These are phyloP conservation scores for Orbilia ellipsospora DNA, from an alignment of 2,329 filamentous ascomycete species.

Conservation along the genomic window DNA sequence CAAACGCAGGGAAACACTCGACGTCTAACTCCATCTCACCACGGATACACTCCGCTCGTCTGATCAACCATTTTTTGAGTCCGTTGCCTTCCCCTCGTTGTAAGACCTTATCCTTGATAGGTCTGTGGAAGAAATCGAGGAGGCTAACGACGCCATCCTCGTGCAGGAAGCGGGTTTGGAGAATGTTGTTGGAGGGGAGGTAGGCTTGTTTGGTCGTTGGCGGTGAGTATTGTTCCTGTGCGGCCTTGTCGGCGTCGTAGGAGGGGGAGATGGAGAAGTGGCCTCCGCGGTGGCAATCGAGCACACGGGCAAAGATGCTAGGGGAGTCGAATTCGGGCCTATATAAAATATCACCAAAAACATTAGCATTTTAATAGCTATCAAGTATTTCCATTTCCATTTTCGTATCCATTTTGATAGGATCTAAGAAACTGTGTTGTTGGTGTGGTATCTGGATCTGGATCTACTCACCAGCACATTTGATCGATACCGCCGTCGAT, in stretches of 20 bases:
- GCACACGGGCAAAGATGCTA: slow-evolving; percentile 77
- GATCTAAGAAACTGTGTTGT: slow-evolving; percentile 9
- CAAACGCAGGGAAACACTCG: slow-evolving; percentile 78
- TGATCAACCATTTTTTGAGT: slow-evolving; percentile 77
- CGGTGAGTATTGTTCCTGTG: slow-evolving; percentile 64
- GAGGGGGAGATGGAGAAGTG: slow-evolving; percentile 71
- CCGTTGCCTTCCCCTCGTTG: slow-evolving; percentile 66
- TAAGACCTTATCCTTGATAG: slow-evolving; percentile 70
- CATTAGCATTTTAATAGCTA: neutral
- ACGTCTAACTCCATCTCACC: slow-evolving; percentile 74
- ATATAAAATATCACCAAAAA: slow-evolving; percentile 26
- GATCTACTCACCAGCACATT: slow-evolving; percentile 74
- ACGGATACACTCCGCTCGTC: slow-evolving; percentile 78
- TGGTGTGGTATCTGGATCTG: slow-evolving; percentile 1
- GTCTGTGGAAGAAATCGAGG: slow-evolving; percentile 79
- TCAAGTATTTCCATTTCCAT: too few species aligned
- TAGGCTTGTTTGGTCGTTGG: slow-evolving; percentile 81
- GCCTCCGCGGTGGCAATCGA: slow-evolving; percentile 80
- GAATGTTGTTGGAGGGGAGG: slow-evolving; percentile 77
- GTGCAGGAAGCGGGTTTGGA: slow-evolving; percentile 81
- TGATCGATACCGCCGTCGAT: slow-evolving; percentile 80
- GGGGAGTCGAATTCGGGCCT: slow-evolving; percentile 84
- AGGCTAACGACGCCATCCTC: slow-evolving; percentile 79
- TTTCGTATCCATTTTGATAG: neutral
- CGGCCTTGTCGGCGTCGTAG: slow-evolving; percentile 45